These are phyloP conservation scores for Xerocomus brunneocitrinus DNA, from an alignment of 768 basidiomycete species.

Conservation along the genomic window DNA sequence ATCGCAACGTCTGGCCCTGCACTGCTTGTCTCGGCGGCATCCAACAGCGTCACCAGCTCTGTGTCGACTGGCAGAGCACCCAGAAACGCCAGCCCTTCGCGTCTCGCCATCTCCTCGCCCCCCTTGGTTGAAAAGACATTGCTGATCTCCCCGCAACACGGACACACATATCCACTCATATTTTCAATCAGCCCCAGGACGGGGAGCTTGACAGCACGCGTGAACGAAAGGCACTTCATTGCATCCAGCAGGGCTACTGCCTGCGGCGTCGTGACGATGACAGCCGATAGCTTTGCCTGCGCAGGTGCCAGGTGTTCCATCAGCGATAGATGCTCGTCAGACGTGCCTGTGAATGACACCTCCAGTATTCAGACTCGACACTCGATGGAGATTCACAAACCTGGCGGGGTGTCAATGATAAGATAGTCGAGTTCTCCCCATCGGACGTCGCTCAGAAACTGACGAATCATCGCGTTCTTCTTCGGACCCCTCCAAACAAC, in stretches of 20 bases:
- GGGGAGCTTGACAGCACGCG: conserved; percentile 78
- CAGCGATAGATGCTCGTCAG: conserved; percentile 95
- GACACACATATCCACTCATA: conserved; percentile 98
- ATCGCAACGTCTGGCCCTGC: conserved; percentile 20
- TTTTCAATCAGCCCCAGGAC: conserved; percentile 94
- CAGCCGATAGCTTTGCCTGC: conserved; percentile 69
- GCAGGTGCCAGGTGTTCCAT: conserved; percentile 89
- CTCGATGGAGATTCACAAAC: conserved; percentile 40
- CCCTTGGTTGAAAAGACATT: conserved; percentile 95
- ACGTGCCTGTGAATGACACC: conserved; percentile 64
- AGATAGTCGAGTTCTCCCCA: conserved; percentile 94
- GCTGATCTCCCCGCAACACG: conserved; percentile 93
- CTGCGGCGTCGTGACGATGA: conserved; percentile 97
- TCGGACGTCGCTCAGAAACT: conserved; percentile 90
- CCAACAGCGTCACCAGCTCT: conserved; percentile 80
- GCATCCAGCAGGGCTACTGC: conserved; percentile 93
- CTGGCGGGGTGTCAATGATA: conserved; percentile 94
- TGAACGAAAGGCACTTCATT: conserved; percentile 95
- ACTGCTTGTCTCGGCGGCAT: conserved; percentile 47
- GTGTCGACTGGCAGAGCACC: conserved; percentile 93
- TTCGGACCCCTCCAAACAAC: conserved; percentile 99
- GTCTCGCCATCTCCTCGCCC: conserved; percentile 80
- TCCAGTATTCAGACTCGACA: conserved; percentile 5
- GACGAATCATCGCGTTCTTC: conserved; percentile 97
- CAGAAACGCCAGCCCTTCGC: conserved; percentile 70